These are phyloP conservation scores for Acer saccharum DNA, from an alignment of 345 rosid genomes.

Conservation along the genomic window DNA sequence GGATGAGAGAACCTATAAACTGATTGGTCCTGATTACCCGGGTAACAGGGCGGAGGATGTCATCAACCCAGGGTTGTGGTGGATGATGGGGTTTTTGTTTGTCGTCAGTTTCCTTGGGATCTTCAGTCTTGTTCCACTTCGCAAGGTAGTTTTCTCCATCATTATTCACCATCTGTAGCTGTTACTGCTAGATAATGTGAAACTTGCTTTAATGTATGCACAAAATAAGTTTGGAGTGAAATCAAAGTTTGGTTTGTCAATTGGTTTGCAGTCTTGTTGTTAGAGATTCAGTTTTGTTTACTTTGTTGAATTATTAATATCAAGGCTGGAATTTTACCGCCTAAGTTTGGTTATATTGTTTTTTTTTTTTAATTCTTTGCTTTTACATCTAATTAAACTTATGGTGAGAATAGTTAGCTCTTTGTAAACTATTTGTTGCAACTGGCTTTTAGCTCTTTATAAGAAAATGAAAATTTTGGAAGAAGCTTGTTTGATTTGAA, in stretches of 20 bases:
- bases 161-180: background rate
- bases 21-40: constrained; percentile 83
- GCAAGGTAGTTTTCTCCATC: constrained; percentile 53
- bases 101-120: constrained; percentile 92
- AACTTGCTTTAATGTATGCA: background rate
- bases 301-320: background rate
- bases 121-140: constrained; percentile 84
- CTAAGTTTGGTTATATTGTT: background rate
- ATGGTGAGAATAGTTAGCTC: background rate
- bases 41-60: constrained; percentile 77
- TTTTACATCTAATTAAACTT: background rate
- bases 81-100: constrained; percentile 90
- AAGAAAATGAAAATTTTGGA: background rate
- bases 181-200: background rate
- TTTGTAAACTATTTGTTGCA: background rate
- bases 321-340: background rate
- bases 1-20: constrained; percentile 82
- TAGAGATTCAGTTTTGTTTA: background rate
- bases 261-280: background rate
- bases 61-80: constrained; percentile 74
- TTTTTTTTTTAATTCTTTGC: background rate
- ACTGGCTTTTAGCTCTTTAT: background rate
- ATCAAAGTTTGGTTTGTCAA: background rate
- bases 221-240: background rate
- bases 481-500: background rate